Percentiles rank a stretch among this genome's conserved stretches.
These are phyloP conservation scores for Epichloe elymi DNA, from an alignment of 2,329 filamentous ascomycete species.

Conservation along the genomic window DNA sequence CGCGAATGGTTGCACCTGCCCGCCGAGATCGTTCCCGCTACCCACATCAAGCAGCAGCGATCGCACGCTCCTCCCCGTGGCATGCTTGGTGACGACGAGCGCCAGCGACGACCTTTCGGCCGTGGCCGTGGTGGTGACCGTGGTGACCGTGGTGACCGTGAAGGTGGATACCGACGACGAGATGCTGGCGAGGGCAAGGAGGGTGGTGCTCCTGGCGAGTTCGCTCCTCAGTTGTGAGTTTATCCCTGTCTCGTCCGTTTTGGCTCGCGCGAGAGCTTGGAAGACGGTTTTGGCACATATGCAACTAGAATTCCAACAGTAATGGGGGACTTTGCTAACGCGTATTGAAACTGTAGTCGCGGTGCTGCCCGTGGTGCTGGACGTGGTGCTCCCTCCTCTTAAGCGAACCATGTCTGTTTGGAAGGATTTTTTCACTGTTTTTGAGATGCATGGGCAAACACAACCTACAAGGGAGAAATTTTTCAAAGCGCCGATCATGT, in stretches of 20 bases:
- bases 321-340: background rate
- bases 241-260: background rate
- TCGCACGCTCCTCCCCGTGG: slow-evolving; percentile 95
- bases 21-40: slow-evolving; percentile 97
- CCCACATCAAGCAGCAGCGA: slow-evolving; percentile 99
- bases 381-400: slow-evolving; percentile 58
- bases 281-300: too few species aligned
- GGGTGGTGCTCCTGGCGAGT: slow-evolving; percentile 82
- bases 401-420: slow-evolving; percentile 30
- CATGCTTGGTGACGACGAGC: slow-evolving; percentile 83
- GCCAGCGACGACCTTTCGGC: slow-evolving; percentile 73
- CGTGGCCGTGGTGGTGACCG: slow-evolving; percentile 59
- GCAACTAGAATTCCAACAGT: too few species aligned
- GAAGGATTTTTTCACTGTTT: slow-evolving; percentile 26
- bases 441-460: slow-evolving; percentile 28
- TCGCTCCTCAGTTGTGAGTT: slow-evolving; percentile 77
- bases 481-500: slow-evolving; percentile 28
- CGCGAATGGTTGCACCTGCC: slow-evolving; percentile 99
- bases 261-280: background rate
- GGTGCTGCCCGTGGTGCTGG: slow-evolving; percentile 73
- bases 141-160: slow-evolving; percentile 55
- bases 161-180: slow-evolving; percentile 86
- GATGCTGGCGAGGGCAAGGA: slow-evolving; percentile 81
- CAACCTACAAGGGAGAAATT: background rate
- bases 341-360: slow-evolving; percentile 40